Evolutionary conservation across 2,329 filamentous ascomycete species (phyloP).

Genomic region (Rhinocladiella mackenziei): DNA sequence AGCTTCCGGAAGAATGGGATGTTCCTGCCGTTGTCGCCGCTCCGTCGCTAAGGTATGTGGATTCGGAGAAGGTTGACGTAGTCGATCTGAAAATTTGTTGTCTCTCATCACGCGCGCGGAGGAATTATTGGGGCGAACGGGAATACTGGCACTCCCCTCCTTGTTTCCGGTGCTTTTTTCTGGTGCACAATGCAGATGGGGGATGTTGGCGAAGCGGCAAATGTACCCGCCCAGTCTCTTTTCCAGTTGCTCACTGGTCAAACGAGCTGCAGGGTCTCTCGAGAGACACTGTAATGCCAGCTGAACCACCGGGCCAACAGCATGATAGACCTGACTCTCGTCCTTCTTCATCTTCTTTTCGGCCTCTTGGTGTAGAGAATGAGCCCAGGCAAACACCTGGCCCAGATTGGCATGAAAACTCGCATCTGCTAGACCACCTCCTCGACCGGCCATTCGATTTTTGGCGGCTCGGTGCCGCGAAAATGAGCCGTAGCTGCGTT

Average conservation of each 20-base stretch:
- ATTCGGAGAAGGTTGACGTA: conserved; percentile 7
- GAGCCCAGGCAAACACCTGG: conserved; percentile 56
- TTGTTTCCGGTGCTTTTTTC: conserved; percentile 4
- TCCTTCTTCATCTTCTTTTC: conserved; percentile 39
- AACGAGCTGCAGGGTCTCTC: conserved; percentile 34
- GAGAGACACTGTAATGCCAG: conserved; percentile 39
- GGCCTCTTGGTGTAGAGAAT: conserved; percentile 47
- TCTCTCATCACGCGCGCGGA: not conserved
- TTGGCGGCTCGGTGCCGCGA: conserved; percentile 52
- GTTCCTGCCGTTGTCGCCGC: conserved; percentile 8
- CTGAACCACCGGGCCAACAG: conserved; percentile 38
- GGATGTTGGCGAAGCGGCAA: conserved; percentile 38
- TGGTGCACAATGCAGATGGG: conserved; percentile 22
- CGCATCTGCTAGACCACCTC: conserved; percentile 51
- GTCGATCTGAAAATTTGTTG: not conserved
- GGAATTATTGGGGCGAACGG: conserved; percentile 3
- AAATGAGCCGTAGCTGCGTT: conserved; percentile 54
- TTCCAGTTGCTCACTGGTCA: conserved; percentile 35
- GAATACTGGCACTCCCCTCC: not conserved
- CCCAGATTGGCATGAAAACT: conserved; percentile 57
- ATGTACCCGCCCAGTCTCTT: conserved; percentile 29
- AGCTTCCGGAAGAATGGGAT: conserved; percentile 3
- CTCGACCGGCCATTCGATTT: conserved; percentile 46
- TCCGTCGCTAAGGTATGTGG: conserved; percentile 1
- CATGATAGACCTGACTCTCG: conserved; percentile 33